Conservation (phyloP, 2,329 filamentous ascomycete genomes). For the Alternaria conjuncta region DNA sequence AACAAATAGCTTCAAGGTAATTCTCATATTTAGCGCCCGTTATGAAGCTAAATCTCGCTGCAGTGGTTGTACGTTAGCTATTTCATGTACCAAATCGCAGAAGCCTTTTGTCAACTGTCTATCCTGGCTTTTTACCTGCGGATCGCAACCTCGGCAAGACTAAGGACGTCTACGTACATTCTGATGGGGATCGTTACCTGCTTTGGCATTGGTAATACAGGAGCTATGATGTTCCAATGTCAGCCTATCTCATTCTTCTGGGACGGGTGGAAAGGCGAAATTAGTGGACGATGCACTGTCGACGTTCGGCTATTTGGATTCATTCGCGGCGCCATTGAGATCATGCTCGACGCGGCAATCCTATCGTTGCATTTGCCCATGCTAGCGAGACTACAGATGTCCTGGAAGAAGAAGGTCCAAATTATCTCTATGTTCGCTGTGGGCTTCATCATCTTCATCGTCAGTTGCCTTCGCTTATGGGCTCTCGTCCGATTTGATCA, state of each 20-base stretch:
- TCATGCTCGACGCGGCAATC: not conserved
- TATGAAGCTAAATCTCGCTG: not conserved
- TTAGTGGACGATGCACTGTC: not conserved
- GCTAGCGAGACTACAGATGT: not conserved
- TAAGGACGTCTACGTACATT: not conserved
- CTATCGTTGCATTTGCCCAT: not conserved
- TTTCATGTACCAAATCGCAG: not conserved
- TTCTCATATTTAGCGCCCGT: not conserved
- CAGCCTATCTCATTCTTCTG: not conserved
- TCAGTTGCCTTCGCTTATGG: not conserved
- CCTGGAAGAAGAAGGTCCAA: not conserved
- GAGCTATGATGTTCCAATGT: not conserved
- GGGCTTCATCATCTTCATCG: not conserved
- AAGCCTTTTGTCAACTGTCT: not conserved
- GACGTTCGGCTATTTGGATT: not conserved
- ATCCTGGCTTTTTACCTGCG: not conserved
- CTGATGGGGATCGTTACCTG: not conserved
- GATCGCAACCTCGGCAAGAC: not conserved
- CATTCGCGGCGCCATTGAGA: not conserved
- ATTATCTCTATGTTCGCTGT: not conserved
- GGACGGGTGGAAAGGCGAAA: not conserved
- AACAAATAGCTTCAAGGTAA: not conserved
- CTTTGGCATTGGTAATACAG: not conserved
- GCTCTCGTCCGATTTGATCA: not conserved
- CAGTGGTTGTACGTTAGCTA: not conserved